Evolutionary conservation across 257 asterid species (phyloP).

Genomic region (Petrea volubilis): DNA sequence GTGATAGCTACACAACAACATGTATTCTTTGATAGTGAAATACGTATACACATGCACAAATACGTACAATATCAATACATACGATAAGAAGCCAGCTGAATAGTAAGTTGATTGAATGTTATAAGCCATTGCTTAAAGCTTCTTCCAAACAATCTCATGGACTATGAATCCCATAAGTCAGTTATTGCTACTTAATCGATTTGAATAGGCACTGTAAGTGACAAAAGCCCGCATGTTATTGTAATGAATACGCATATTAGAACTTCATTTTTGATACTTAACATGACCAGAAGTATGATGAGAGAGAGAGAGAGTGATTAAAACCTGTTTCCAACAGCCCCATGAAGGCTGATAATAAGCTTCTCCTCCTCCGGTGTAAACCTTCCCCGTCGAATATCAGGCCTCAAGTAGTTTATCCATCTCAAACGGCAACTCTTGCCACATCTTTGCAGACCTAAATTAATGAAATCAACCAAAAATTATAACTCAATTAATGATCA

Average conservation of each 20-base stretch:
- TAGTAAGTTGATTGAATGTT: too few relatives aligned
- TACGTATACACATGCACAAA: slow-evolving; percentile 20
- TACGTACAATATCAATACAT: background rate
- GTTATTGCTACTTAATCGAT: too few relatives aligned
- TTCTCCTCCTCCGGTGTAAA: slow-evolving; percentile 87
- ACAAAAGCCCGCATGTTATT: too few relatives aligned
- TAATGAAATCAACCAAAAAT: background rate
- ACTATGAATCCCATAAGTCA: too few relatives aligned
- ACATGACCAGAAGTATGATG: too few relatives aligned
- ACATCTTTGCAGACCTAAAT: slow-evolving; percentile 85
- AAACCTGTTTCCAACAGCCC: slow-evolving; percentile 94
- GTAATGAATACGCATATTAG: too few relatives aligned
- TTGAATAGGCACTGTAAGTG: too few relatives aligned
- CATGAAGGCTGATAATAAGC: slow-evolving; percentile 85
- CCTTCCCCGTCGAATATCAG: slow-evolving; percentile 91
- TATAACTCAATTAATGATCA: too few relatives aligned
- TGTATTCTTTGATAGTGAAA: slow-evolving; percentile 23
- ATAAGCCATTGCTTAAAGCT: too few relatives aligned
- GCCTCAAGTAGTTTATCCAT: slow-evolving; percentile 95
- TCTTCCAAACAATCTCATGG: too few relatives aligned
- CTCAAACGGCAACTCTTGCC: slow-evolving; percentile 92
- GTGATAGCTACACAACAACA: slow-evolving; percentile 33
- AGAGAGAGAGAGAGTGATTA: background rate
- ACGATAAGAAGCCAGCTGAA: background rate
- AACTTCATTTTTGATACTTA: too few relatives aligned